A percentile compares a stretch with the other conserved stretches of the same genome.
Evolutionary conservation across 345 rosid species (phyloP).

Genomic region (Euphorbia lathyris): DNA sequence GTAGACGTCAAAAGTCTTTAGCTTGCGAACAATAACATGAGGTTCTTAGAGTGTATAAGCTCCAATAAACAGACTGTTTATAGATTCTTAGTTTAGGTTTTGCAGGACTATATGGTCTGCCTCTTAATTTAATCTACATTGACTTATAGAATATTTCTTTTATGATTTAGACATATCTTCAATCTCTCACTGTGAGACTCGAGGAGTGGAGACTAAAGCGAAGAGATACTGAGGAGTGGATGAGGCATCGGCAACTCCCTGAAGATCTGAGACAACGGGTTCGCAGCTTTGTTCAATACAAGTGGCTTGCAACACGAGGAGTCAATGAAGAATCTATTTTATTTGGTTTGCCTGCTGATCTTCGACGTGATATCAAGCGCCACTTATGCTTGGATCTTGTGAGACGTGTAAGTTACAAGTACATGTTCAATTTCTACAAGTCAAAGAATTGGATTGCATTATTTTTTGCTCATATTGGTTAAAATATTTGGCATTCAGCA

Average conservation of each 20-base stretch:
- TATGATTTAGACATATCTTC: constrained; percentile 66
- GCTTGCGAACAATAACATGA: constrained; percentile 2
- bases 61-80: background rate
- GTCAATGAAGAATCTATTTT: constrained; percentile 82
- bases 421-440: background rate
- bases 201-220: constrained; percentile 94
- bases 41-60: background rate
- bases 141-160: constrained; percentile 1
- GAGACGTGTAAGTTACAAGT: constrained; percentile 58
- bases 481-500: background rate
- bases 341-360: constrained; percentile 75
- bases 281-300: constrained; percentile 69
- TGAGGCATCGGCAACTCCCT: constrained; percentile 92
- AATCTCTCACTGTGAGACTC: constrained; percentile 76
- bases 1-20: no score
- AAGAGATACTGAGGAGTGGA: constrained; percentile 96
- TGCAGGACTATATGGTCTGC: background rate
- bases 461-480: background rate
- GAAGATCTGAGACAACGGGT: constrained; percentile 67
- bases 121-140: background rate
- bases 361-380: constrained; percentile 81
- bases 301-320: constrained; percentile 91
- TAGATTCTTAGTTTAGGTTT: background rate
- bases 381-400: constrained; percentile 94
- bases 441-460: background rate